Conservation (phyloP, 495 filamentous ascomycete species). For the Trichoderma asperelloides region DNA sequence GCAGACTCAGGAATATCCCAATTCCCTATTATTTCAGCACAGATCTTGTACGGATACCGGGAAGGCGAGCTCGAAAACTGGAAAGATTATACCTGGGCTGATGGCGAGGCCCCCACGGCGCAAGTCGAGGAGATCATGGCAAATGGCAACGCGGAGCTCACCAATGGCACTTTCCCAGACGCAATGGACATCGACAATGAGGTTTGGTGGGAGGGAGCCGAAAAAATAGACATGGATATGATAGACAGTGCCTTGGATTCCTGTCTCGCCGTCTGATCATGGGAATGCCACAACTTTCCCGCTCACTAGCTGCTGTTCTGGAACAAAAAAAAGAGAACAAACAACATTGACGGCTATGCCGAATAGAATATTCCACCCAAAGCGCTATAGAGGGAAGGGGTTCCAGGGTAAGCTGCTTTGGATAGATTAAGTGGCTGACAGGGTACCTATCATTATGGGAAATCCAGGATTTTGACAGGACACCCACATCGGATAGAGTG, state of each 20-base stretch:
- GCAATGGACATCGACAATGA: constrained; percentile 58
- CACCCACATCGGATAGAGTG: not conserved
- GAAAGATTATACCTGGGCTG: constrained; percentile 42
- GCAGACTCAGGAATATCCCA: constrained; percentile 65
- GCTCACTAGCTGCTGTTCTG: not conserved
- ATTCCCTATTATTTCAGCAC: constrained; percentile 64
- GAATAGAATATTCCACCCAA: not conserved
- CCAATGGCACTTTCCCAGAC: constrained; percentile 37
- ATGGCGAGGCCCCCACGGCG: constrained; percentile 26
- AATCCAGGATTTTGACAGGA: not conserved
- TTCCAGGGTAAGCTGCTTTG: not conserved
- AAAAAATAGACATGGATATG: constrained; percentile 47
- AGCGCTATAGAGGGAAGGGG: not conserved
- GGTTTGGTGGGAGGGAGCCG: constrained; percentile 68
- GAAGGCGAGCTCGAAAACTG: constrained; percentile 66
- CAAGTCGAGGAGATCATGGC: not conserved
- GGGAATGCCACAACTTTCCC: not conserved
- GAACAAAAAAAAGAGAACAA: not conserved
- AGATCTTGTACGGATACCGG: constrained; percentile 61
- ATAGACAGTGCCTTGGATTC: constrained; percentile 64
- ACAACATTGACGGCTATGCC: not conserved
- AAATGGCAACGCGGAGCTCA: constrained; percentile 14
- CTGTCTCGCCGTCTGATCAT: constrained; percentile 26
- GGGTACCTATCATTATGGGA: not conserved
- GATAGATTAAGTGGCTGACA: constrained; percentile 9